Base-by-base conservation (phyloP, 2,329 filamentous ascomycete genomes). In the Blastomyces gilchristii region DNA sequence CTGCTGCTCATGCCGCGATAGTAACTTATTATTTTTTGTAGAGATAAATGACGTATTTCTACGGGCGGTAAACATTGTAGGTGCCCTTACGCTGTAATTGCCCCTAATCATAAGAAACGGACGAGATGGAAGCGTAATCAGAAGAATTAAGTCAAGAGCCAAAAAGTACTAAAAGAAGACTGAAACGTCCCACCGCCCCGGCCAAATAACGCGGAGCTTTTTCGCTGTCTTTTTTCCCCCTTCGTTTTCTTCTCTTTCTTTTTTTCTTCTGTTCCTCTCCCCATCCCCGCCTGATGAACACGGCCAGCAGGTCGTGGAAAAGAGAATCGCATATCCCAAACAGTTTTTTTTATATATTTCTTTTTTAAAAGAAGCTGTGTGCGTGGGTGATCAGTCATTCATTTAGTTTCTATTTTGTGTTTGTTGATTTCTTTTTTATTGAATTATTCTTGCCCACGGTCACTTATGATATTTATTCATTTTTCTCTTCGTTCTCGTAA, bases 261-360 rank as follows among this genome's bases (percentile, higher is more conserved):
- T 66, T 67, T 60, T 64, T 68, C 65, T 63, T 71, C 67, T 66
- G 68, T 62, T 63, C 66, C 66, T 68, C 58, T 63, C 67, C 66
- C 58, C 67, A 67, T 71, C 68, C 71, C 72, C 71, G 69, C 72
- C 69, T 69, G 69, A 69, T 69, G 70, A 73, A 70, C 70, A 69
- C 67, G 58, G 63, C 66, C 63, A 49, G 12, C 58, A 82, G 79
- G 67, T 82, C 80, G 52, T 67, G 65, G 57, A 63, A 54, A 37
- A 43, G 50, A 53, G 65, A 65, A 63, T 67, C 63, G 63, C 64
- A 56, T 69, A n/a, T n/a, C n/a, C n/a, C n/a, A n/a, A n/a, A n/a
- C n/a, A n/a, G n/a, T n/a, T n/a, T n/a, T n/a, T n/a, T n/a, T n/a
- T n/a, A n/a, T n/a, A n/a, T n/a, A n/a, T n/a, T n/a, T n/a, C n/a